Evolutionary conservation across 108 stramenopile genomes (phyloP).

Genomic region (Chaetoceros muelleri): DNA sequence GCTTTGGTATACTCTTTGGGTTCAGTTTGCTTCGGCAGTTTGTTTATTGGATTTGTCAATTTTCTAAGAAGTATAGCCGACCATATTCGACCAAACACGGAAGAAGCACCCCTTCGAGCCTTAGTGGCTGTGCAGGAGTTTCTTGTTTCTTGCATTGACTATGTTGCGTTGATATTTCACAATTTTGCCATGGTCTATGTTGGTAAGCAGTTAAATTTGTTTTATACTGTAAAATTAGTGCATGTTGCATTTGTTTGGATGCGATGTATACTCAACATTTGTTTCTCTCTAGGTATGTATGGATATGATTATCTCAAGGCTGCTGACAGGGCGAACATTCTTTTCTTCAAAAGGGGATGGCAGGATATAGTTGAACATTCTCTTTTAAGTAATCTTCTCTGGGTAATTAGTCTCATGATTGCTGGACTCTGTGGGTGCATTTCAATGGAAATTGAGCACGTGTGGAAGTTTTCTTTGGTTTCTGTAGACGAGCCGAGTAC

Average conservation of each 20-base stretch:
- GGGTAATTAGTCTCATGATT: conserved; percentile 61
- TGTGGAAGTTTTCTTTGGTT: conserved; percentile 36
- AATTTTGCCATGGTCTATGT: conserved; percentile 81
- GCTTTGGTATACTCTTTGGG: conserved; percentile 63
- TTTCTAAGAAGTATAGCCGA: conserved; percentile 58
- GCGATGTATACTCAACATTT: no score
- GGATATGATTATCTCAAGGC: conserved; percentile 67
- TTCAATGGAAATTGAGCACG: conserved; percentile 40
- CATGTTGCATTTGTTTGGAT: no score
- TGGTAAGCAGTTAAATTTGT: no score
- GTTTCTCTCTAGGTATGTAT: no score
- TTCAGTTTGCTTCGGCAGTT: conserved; percentile 83
- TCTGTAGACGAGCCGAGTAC: conserved; percentile 33
- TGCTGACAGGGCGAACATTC: conserved; percentile 49
- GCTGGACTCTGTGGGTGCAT: conserved; percentile 65
- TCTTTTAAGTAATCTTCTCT: conserved; percentile 64
- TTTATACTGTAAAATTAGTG: no score
- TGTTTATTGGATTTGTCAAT: conserved; percentile 74
- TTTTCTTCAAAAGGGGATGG: conserved; percentile 83
- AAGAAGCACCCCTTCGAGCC: conserved; percentile 49
- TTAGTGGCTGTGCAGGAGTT: conserved; percentile 46
- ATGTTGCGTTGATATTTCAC: conserved; percentile 51
- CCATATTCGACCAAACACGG: conserved; percentile 48
- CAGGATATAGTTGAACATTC: conserved; percentile 79
- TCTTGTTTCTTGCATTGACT: conserved; percentile 53